Conservation (phyloP, 164 flowering plant genomes). For the Vitis rotundifolia region DNA sequence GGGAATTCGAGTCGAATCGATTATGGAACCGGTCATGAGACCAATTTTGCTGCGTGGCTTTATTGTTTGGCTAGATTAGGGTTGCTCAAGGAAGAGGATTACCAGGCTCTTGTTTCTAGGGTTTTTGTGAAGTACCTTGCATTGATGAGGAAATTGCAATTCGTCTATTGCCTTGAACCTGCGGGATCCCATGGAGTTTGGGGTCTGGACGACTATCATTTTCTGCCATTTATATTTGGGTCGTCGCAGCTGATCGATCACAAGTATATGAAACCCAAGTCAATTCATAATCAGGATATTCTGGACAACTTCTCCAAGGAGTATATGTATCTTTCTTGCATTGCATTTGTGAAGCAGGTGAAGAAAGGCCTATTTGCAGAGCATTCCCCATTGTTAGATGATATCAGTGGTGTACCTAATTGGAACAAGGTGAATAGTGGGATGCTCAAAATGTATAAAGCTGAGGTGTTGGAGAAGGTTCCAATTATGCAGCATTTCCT, state of each 20-base stretch:
- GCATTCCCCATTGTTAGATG: conserved; percentile 94
- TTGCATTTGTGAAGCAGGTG: conserved; percentile 82
- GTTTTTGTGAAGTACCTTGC: conserved; percentile 82
- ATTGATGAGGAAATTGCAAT: conserved; percentile 82
- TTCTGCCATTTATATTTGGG: conserved; percentile 92
- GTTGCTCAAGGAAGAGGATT: conserved; percentile 68
- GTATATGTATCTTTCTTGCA: conserved; percentile 74
- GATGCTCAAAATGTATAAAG: conserved; percentile 53
- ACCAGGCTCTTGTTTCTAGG: conserved; percentile 69
- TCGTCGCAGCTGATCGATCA: conserved; percentile 93
- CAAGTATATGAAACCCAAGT: conserved; percentile 98
- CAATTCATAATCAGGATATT: conserved; percentile 88
- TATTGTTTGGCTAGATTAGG: conserved; percentile 65
- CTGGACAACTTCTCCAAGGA: conserved; percentile 79
- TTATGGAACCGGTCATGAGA: conserved; percentile 77
- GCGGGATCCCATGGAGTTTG: conserved; percentile 99
- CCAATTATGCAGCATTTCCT: conserved; percentile 54
- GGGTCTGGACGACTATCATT: conserved; percentile 96
- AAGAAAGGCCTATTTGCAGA: conserved; percentile 90
- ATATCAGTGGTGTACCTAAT: conserved; percentile 86
- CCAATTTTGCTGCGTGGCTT: conserved; percentile 72
- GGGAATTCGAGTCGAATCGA: conserved; percentile 65
- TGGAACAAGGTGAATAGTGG: conserved; percentile 96
- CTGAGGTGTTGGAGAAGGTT: conserved; percentile 45
- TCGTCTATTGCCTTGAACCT: conserved; percentile 75